A percentile compares a stretch with the other conserved stretches of the same genome.
Conservation (phyloP, 768 basidiomycete genomes). For the Naganishia vaughanmartiniae region DNA sequence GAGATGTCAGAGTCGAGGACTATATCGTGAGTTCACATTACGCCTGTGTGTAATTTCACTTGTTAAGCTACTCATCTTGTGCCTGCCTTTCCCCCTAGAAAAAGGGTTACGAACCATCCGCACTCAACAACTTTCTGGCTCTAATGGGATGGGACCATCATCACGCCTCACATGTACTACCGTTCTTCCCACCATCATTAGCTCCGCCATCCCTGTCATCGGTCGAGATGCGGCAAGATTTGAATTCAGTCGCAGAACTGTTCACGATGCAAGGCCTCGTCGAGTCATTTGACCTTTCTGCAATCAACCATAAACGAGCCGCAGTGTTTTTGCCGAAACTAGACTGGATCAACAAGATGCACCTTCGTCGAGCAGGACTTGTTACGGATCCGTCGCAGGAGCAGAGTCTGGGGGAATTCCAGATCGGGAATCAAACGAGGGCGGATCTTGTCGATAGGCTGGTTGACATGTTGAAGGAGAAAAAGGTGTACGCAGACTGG, state of each 20-base stretch:
- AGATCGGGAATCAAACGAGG: conserved; percentile 42
- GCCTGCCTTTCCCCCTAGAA: conserved; percentile 55
- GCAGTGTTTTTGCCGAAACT: conserved; percentile 76
- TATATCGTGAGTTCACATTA: conserved; percentile 64
- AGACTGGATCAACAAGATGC: conserved; percentile 82
- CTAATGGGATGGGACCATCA: conserved; percentile 87
- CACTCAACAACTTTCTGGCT: conserved; percentile 88
- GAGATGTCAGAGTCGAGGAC: conserved; percentile 79
- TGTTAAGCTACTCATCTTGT: background rate
- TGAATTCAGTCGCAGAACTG: conserved; percentile 36
- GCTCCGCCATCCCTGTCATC: conserved; percentile 11
- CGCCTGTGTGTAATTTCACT: no score
- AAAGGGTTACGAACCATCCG: conserved; percentile 84
- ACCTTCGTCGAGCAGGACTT: conserved; percentile 62
- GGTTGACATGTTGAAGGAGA: conserved; percentile 35
- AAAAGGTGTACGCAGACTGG: conserved; percentile 40
- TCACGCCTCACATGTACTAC: conserved; percentile 35
- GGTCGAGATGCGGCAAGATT: conserved; percentile 13
- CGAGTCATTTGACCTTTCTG: conserved; percentile 71
- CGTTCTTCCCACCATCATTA: conserved; percentile 23
- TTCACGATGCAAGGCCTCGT: conserved; percentile 63
- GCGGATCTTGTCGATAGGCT: conserved; percentile 60
- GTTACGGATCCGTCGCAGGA: conserved; percentile 45
- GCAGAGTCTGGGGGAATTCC: conserved; percentile 15
- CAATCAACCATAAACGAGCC: conserved; percentile 78